Base-by-base conservation (phyloP, 495 filamentous ascomycete genomes). In the Lasiosphaeriaceae sp. region DNA sequence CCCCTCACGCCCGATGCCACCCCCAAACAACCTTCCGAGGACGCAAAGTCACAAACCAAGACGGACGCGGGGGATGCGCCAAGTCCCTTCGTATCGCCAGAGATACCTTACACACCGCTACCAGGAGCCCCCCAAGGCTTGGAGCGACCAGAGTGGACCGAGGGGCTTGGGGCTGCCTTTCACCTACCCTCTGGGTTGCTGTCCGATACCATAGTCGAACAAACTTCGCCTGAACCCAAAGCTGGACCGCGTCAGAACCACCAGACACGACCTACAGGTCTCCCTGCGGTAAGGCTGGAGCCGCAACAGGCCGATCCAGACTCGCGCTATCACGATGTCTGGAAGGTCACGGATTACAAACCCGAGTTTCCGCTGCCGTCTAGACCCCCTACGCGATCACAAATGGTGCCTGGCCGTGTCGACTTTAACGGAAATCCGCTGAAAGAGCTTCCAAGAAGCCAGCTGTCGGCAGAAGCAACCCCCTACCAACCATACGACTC, bases 1-100 rank as follows among this genome's bases (percentile, higher is more conserved):
- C 56, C 53, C 2, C 20, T 56, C 4, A 63, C 60, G 1, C 56
- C 60, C 4, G 56, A 59, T 1, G 60, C 50, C 2, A 63, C 60
- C 3, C 60, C 56, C 6, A 23, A 47, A 20, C 16, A 49, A 17
- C 37, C 37, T 14, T 14, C n/a, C 24, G 47, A 49, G 17, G n/a
- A 14, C 41, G 24, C 1, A 14, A 52, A 8, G 14, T 31, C 1
- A 26, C 31, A 12, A 2, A 14, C 47, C 22, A 7, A 49, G 22
- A 0, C 17, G 11, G 1, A 5, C 4, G 11, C 47, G 29, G 24
- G 19, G 16, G 24, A 11, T 12, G 7, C 22, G n/a, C n/a, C 3
- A 7, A 49, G 47, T 16, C 47, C 23, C 0, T 0, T 31, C 11
- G 3, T 22, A 11, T 31, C 39, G 1, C 24, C 11, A n/a, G 23